Evolutionary conservation across 768 basidiomycete species (phyloP), one percentile per base, ranked within the genome.

Genomic region (Phylloporus sp.): DNA sequence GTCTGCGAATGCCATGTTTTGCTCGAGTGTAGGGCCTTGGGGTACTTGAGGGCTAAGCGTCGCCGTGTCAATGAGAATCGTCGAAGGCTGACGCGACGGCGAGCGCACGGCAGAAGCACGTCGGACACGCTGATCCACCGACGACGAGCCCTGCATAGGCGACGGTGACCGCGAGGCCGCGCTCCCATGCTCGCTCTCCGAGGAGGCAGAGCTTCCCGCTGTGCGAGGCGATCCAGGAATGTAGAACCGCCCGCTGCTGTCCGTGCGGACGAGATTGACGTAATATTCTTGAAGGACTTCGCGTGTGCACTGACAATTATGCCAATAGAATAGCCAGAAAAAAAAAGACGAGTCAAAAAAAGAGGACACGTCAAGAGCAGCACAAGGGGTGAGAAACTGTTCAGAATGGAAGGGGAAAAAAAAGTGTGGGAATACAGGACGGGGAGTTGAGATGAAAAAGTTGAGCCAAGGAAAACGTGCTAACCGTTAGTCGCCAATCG

Each of bases 251-350:
- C 80, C 82, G 22, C 72, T 72, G 67, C 82, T 86, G 67, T 95
- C 87, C 11, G 91, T 91, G 50, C 88, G 82, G 52, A 94, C 88
- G 64, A 97, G 88, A 66, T 90, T 95, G 73, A 89, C 77, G 75
- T 95, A 97, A 72, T 95, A 97, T 62, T 91, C 85, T 70, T 97
- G 90, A 36, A 97, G 81, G 59, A 91, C 78, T 60, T 95, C 91
- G 56, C 87, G 82, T 20, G 90, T 92, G 75, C 90, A 92, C 94
- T 97, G 48, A 57, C 50, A 36, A 45, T 31, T 38, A 45, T 20
- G 40, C 28, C 49, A 26, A 47, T 46, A 47, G 48, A 47, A 50
- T 9, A 53, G 44, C 36, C 36, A n/a, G 41, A 46, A 32, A 29
- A 1, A 28, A 28, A 28, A 32, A 24, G 27, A 2, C n/a, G 34